Conservation (phyloP, 441 rosid species). For the Croton laevigatus region DNA sequence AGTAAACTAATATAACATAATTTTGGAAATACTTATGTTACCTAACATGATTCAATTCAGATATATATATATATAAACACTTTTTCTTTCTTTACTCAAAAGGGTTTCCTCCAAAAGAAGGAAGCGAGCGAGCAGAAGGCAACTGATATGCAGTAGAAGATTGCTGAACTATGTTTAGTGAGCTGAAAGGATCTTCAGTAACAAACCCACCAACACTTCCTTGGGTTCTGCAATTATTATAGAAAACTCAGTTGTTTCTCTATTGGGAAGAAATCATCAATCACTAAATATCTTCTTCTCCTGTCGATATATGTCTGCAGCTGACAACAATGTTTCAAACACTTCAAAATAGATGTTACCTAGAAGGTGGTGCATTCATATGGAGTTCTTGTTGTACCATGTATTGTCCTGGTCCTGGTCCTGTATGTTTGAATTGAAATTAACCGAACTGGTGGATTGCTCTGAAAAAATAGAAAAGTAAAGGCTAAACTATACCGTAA, state of each 20-base stretch:
- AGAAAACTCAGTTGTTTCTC: background rate
- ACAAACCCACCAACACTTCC: constrained; percentile 29
- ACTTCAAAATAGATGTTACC: constrained; percentile 32
- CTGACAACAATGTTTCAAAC: too few relatives aligned
- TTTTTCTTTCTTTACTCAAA: constrained; percentile 35
- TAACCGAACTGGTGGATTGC: constrained; percentile 1
- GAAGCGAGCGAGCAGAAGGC: constrained; percentile 32
- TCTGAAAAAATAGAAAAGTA: background rate
- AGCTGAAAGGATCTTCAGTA: constrained; percentile 27
- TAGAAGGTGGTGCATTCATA: constrained; percentile 31
- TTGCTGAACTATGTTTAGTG: constrained; percentile 26
- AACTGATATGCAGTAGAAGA: constrained; percentile 33
- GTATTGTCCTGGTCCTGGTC: constrained; percentile 58
- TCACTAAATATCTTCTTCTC: too few relatives aligned
- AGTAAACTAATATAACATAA: background rate
- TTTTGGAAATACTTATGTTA: too few relatives aligned
- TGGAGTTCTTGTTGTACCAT: constrained; percentile 43
- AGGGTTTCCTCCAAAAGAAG: constrained; percentile 51
- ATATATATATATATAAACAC: too few relatives aligned
- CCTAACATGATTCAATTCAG: too few relatives aligned
- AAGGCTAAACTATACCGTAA: constrained; percentile 35
- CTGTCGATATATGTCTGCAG: too few relatives aligned
- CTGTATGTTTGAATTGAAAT: constrained; percentile 32
- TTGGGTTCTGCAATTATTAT: constrained; percentile 34
- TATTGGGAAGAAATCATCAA: background rate